Conservation (phyloP, 1,284 basidiomycete genomes). For the Apiotrichum montevideense region DNA sequence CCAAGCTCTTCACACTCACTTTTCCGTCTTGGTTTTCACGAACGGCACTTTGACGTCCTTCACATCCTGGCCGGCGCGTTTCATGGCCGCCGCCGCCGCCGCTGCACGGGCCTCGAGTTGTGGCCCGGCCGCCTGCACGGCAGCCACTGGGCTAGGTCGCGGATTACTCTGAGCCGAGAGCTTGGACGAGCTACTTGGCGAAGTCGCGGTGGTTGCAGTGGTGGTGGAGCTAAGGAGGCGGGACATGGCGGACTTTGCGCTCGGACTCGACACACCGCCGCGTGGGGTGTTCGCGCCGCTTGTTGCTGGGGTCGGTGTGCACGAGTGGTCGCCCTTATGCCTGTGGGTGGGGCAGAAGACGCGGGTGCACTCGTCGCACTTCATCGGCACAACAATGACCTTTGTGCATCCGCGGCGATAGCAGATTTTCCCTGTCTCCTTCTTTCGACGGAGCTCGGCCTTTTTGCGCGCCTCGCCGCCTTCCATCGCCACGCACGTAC, state of each 20-base stretch:
- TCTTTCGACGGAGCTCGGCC: constrained; percentile 33
- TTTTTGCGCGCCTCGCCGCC: constrained; percentile 39
- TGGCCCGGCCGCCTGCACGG: not conserved
- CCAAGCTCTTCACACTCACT: constrained; percentile 25
- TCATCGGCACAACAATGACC: constrained; percentile 41
- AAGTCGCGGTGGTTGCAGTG: not conserved
- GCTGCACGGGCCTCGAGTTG: constrained; percentile 36
- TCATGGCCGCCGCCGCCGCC: constrained; percentile 40
- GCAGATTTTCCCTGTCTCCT: constrained; percentile 43
- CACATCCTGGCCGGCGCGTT: constrained; percentile 42
- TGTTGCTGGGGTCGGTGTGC: constrained; percentile 19
- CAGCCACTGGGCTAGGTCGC: not conserved
- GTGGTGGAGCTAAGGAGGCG: constrained; percentile 22
- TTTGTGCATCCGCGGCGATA: constrained; percentile 41
- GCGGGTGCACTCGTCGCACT: constrained; percentile 38
- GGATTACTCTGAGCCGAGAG: not conserved
- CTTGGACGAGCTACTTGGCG: not conserved
- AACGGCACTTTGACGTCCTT: constrained; percentile 45
- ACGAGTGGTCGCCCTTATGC: constrained; percentile 29
- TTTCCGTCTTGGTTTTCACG: constrained; percentile 42
- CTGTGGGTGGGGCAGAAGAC: constrained; percentile 41
- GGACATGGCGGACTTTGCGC: constrained; percentile 28
- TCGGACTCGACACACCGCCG: not conserved
- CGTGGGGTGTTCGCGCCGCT: constrained; percentile 8
- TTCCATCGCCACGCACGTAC: constrained; percentile 36